Conservation (phyloP, 1,139 yeast genomes). For the Sugiyamaella japonica region DNA sequence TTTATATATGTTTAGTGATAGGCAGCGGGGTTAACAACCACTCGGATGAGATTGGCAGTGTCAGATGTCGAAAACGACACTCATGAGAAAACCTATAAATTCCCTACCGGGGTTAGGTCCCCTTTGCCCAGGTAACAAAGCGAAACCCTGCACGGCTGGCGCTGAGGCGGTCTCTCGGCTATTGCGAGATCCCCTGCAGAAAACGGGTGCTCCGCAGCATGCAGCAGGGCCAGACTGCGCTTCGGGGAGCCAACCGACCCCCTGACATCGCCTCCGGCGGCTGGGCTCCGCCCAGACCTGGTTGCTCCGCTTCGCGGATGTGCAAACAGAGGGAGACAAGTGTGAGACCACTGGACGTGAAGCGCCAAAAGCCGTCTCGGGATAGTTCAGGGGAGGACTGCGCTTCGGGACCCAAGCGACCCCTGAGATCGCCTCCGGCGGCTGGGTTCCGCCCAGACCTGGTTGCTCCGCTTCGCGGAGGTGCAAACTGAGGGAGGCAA, state of each 20-base stretch:
- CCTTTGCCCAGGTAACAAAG: not conserved
- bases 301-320: no score
- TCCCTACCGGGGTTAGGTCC: not conserved
- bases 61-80: not conserved
- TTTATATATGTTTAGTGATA: not conserved
- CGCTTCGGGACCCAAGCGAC: not conserved
- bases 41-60: not conserved
- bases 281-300: no score
- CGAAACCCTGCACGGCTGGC: not conserved
- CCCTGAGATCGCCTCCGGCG: not conserved
- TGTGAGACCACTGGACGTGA: no score
- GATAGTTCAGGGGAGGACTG: no score
- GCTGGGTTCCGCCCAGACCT: not conserved
- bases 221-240: not conserved
- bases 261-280: no score
- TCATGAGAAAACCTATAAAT: not conserved
- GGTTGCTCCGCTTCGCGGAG: not conserved
- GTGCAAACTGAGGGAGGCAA: not conserved
- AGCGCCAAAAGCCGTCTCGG: no score
- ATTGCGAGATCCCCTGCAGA: no score
- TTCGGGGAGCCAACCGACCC: no score
- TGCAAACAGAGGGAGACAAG: no score
- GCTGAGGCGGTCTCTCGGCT: no score
- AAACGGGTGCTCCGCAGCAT: no score
- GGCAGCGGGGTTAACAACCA: not conserved